Evolutionary conservation across 1,284 basidiomycete genomes (phyloP), one percentile per base, ranked within the genome.

Genomic region (Pascua guehoae): DNA sequence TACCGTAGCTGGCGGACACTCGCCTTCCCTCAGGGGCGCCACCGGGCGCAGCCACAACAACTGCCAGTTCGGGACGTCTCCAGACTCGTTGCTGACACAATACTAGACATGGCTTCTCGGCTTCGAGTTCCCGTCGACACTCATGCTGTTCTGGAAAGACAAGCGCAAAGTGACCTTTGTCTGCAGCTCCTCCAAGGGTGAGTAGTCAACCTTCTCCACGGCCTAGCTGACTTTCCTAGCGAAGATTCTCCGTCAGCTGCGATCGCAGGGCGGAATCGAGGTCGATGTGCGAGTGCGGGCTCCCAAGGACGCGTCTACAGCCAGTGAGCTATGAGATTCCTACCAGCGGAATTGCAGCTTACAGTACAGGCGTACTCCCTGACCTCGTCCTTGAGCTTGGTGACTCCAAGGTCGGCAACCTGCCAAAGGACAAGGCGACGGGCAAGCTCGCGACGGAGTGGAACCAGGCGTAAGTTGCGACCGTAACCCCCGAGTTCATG

Each of bases 111-210:
- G 91, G 88, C 81, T 98, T 10, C 83, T 98, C 39, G 95, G 93
- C 24, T 98, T 93, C 75, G 95, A 98, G 75, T 98, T 98, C 71
- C 94, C 94, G 0, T 92, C 91, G 0, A 97, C 94, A 0, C 81
- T 98, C 45, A 84, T 94, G 56, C 78, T 95, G 40, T 88, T 98
- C 65, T 83, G 87, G 65, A 66, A 67, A 54, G 58, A 66, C n/a
- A 63, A 66, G n/a, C 62, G 66, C 32, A 87, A 84, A 68, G 78
- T 97, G 37, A 82, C 81, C 37, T 88, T 97, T 56, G 80, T 97
- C 43, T 93, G 90, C 64, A 95, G 91, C 17, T 84, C 88, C 4
- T 88, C 88, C 38, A 97, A 98, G 83, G 89, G 92, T 92, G 39
- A 55, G 77, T 68, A 12, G 12, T 32, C 24, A 3, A 17, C 12